These are phyloP conservation scores for Torrubiellomyces zombiae DNA, from an alignment of 2,329 filamentous ascomycete species.

Conservation along the genomic window DNA sequence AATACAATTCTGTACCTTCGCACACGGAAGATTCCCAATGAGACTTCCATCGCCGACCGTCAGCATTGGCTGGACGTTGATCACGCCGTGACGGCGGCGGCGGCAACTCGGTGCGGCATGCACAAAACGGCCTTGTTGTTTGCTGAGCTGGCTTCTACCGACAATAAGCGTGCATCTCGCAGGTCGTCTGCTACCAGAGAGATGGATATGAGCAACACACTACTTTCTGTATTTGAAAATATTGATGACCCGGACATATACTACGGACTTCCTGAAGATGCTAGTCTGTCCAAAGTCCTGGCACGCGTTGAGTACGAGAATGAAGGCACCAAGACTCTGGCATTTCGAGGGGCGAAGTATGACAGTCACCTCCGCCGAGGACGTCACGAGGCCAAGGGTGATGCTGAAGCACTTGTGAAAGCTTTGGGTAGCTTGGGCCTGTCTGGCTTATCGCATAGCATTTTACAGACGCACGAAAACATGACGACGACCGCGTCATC, in stretches of 20 bases:
- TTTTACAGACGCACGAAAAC: conserved; percentile 52
- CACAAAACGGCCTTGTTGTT: conserved; percentile 75
- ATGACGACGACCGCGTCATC: conserved; percentile 39
- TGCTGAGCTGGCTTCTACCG: conserved; percentile 52
- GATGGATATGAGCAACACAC: conserved; percentile 44
- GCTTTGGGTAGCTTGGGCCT: conserved; percentile 69
- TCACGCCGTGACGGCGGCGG: conserved; percentile 48
- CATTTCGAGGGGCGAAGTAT: conserved; percentile 80
- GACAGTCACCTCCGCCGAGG: conserved; percentile 62
- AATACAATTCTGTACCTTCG: conserved; percentile 77
- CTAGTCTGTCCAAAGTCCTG: conserved; percentile 62
- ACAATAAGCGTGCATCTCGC: conserved; percentile 39
- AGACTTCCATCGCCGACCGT: conserved; percentile 64
- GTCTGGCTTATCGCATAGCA: conserved; percentile 67
- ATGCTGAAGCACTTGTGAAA: conserved; percentile 54
- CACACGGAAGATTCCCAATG: conserved; percentile 57
- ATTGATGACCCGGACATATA: conserved; percentile 94
- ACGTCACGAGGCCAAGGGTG: conserved; percentile 36
- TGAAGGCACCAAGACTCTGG: conserved; percentile 70
- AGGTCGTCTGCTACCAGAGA: conserved; percentile 44
- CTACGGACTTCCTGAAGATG: conserved; percentile 71
- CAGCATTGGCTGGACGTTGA: conserved; percentile 77
- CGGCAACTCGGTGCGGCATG: conserved; percentile 67
- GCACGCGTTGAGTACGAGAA: conserved; percentile 77
- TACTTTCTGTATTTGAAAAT: conserved; percentile 74